Percentiles rank a stretch among this genome's conserved stretches.
phyloP scores from a whole-genome alignment of 2,329 filamentous ascomycete species.

The Fusarium lateritium region DNA sequence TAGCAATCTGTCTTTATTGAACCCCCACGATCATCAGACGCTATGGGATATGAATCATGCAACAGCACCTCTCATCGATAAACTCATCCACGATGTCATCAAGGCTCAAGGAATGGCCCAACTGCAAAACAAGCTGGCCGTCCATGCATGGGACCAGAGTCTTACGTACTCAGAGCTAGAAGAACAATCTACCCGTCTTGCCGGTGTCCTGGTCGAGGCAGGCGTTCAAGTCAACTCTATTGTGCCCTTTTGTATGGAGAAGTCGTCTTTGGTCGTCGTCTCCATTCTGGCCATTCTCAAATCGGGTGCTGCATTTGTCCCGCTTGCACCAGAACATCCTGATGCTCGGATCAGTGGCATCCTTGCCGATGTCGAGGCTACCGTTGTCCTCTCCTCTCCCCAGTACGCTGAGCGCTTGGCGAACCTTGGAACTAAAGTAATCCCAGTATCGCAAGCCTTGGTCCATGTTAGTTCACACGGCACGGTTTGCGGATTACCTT shows the following conservation, averaged over 20 bases:
- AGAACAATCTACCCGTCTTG: slow-evolving; percentile 2
- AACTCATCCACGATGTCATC: slow-evolving; percentile 25
- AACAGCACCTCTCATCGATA: background rate
- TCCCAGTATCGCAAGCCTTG: slow-evolving; percentile 7
- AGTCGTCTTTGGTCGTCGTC: slow-evolving; percentile 16
- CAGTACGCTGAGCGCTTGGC: slow-evolving; percentile 31
- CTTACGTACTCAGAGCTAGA: slow-evolving; percentile 59
- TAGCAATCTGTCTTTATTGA: slow-evolving; percentile 9
- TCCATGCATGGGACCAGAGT: slow-evolving; percentile 59
- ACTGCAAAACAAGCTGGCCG: slow-evolving; percentile 14
- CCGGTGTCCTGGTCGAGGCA: background rate
- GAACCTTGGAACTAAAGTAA: background rate
- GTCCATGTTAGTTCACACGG: background rate
- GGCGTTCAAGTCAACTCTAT: slow-evolving; percentile 1
- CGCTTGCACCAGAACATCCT: slow-evolving; percentile 10
- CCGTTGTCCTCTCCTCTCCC: background rate
- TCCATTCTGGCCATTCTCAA: slow-evolving; percentile 30
- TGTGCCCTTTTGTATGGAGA: slow-evolving; percentile 35
- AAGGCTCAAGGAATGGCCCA: background rate
- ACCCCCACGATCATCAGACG: background rate
- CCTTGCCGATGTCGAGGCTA: slow-evolving; percentile 5
- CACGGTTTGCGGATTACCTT: background rate
- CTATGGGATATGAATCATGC: slow-evolving; percentile 10
- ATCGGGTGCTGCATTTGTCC: slow-evolving; percentile 19
- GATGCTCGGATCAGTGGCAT: slow-evolving; percentile 21